phyloP scores from a whole-genome alignment of 2,329 filamentous ascomycete genomes.

The Fusarium pininemorale region DNA sequence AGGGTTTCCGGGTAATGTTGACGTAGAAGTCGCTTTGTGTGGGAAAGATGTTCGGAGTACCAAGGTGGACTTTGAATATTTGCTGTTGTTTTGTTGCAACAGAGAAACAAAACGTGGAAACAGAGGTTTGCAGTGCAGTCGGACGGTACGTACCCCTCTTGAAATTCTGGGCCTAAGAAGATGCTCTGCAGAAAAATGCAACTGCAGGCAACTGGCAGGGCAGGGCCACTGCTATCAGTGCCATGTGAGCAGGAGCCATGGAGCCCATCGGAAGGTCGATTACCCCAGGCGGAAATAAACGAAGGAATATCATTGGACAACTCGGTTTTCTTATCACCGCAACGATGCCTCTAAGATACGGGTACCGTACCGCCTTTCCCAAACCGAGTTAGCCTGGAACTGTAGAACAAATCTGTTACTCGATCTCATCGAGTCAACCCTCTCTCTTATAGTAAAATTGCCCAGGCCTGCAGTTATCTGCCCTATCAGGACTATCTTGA shows the following conservation, averaged over 20 bases:
- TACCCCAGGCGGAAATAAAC: slow-evolving; percentile 37
- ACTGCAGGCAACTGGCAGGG: neutral
- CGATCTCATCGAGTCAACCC: slow-evolving; percentile 57
- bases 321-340: slow-evolving; percentile 27
- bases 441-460: slow-evolving; percentile 16
- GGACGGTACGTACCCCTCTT: neutral
- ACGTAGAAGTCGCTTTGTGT: neutral
- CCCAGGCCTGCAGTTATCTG: slow-evolving; percentile 20
- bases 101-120: neutral
- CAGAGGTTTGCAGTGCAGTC: neutral
- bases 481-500: slow-evolving; percentile 19
- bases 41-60: neutral
- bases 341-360: slow-evolving; percentile 32
- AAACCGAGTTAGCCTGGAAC: slow-evolving; percentile 24
- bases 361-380: slow-evolving; percentile 9
- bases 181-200: slow-evolving; percentile 16
- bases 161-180: slow-evolving; percentile 10
- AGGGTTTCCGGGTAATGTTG: slow-evolving; percentile 4
- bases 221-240: slow-evolving; percentile 18
- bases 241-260: slow-evolving; percentile 13
- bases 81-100: neutral
- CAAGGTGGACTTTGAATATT: neutral
- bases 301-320: slow-evolving; percentile 24
- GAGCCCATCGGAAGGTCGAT: slow-evolving; percentile 21
- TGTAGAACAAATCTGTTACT: slow-evolving; percentile 48